Conservation (phyloP, 116 monocot genomes). For the Dioscorea cayenensis region DNA sequence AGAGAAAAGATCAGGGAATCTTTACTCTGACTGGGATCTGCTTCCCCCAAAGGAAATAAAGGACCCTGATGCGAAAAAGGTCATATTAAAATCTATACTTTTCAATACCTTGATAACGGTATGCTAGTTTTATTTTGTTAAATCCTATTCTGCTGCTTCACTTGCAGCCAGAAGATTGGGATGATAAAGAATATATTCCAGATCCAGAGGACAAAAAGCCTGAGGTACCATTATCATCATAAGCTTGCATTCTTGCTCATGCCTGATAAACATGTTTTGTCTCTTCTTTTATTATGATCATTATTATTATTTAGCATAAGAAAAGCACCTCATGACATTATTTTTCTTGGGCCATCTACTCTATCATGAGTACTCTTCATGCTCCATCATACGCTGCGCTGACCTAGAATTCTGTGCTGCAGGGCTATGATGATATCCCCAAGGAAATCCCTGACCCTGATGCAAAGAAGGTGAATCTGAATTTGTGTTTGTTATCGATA, state of each 20-base stretch:
- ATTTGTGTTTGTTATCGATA: background rate
- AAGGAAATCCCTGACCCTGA: slow-evolving; percentile 73
- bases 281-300: too few relatives aligned
- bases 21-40: slow-evolving; percentile 70
- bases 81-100: background rate
- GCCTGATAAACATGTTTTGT: background rate
- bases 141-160: slow-evolving; percentile 1
- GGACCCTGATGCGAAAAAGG: slow-evolving; percentile 82
- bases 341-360: too few relatives aligned
- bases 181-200: slow-evolving; percentile 68
- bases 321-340: too few relatives aligned
- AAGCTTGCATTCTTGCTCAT: background rate
- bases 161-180: slow-evolving; percentile 81
- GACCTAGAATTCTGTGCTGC: background rate
- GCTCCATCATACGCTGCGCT: background rate
- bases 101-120: background rate
- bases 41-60: slow-evolving; percentile 68
- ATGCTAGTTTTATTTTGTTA: background rate
- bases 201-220: slow-evolving; percentile 77
- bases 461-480: slow-evolving; percentile 54
- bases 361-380: too few relatives aligned
- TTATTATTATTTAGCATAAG: too few relatives aligned
- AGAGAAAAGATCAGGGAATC: slow-evolving; percentile 63
- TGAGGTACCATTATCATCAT: slow-evolving; percentile 37
- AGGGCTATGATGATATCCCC: slow-evolving; percentile 74